Percentiles rank a stretch among this genome's conserved stretches.
These are phyloP conservation scores for Citrus trifoliata DNA, from an alignment of 345 rosid genomes.

Conservation along the genomic window DNA sequence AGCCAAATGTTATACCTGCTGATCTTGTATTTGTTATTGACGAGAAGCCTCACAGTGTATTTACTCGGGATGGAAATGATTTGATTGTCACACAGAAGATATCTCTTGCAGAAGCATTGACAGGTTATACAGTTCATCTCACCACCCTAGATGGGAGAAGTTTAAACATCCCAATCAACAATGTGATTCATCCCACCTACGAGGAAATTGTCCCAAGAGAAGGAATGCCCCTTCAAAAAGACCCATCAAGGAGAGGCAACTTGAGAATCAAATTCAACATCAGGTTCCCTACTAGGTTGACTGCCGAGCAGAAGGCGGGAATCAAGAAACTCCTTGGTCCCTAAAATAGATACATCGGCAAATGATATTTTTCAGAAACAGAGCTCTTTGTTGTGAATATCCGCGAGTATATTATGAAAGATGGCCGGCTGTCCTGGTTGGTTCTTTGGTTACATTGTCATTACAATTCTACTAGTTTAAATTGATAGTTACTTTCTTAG, in stretches of 20 bases:
- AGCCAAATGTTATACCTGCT: slow-evolving; percentile 38
- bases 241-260: slow-evolving; percentile 53
- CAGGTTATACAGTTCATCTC: slow-evolving; percentile 47
- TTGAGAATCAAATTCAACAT: slow-evolving; percentile 58
- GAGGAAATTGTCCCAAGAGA: slow-evolving; percentile 51
- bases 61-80: slow-evolving; percentile 59
- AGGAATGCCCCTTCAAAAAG: slow-evolving; percentile 67
- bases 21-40: slow-evolving; percentile 55
- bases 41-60: slow-evolving; percentile 59
- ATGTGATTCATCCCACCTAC: slow-evolving; percentile 48
- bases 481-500: neutral
- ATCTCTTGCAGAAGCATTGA: slow-evolving; percentile 56
- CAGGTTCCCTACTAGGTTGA: slow-evolving; percentile 53
- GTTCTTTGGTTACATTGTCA: neutral
- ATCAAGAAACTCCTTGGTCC: slow-evolving; percentile 40
- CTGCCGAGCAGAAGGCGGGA: slow-evolving; percentile 50
- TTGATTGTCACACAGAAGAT: slow-evolving; percentile 40
- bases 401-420: neutral
- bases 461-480: neutral
- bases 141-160: slow-evolving; percentile 57
- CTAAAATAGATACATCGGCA: slow-evolving; percentile 5
- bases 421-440: neutral
- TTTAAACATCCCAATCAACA: slow-evolving; percentile 40
- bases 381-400: neutral
- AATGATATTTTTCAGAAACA: neutral